phyloP scores from a whole-genome alignment of 768 basidiomycete species.

The Fibroporia radiculosa region DNA sequence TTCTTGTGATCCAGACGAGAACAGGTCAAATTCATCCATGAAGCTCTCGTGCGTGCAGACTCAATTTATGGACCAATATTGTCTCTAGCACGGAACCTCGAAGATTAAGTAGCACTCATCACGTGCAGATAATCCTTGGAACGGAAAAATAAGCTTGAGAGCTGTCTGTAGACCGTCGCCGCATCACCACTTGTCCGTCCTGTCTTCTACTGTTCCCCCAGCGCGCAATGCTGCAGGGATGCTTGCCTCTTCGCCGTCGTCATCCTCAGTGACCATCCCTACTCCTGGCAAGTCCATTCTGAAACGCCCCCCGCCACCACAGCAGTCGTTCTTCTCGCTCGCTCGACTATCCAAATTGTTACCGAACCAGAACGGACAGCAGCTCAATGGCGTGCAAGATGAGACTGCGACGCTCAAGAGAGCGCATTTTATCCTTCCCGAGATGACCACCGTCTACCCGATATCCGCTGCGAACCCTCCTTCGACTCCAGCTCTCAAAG shows the following conservation, averaged over 20 bases:
- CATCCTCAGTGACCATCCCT: conserved; percentile 74
- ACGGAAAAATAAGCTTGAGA: too few species aligned
- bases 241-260: conserved; percentile 58
- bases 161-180: neutral
- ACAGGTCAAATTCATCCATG: neutral
- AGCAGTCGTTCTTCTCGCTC: conserved; percentile 57
- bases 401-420: conserved; percentile 64
- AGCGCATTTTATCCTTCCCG: conserved; percentile 87
- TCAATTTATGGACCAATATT: too few species aligned
- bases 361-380: conserved; percentile 46
- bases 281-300: conserved; percentile 77
- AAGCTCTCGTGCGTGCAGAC: neutral
- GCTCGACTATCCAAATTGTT: conserved; percentile 64
- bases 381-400: conserved; percentile 27
- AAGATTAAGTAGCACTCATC: too few species aligned
- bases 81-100: too few species aligned
- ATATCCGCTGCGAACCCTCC: conserved; percentile 83
- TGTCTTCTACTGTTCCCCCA: neutral
- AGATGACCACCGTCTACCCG: conserved; percentile 83
- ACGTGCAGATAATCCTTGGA: too few species aligned
- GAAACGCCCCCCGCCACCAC: conserved; percentile 64
- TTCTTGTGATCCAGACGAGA: too few species aligned
- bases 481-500: conserved; percentile 66
- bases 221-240: conserved; percentile 19
- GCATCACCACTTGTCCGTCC: neutral